phyloP scores from a whole-genome alignment of 2,329 filamentous ascomycete species.

The Verruconis gallopava region DNA sequence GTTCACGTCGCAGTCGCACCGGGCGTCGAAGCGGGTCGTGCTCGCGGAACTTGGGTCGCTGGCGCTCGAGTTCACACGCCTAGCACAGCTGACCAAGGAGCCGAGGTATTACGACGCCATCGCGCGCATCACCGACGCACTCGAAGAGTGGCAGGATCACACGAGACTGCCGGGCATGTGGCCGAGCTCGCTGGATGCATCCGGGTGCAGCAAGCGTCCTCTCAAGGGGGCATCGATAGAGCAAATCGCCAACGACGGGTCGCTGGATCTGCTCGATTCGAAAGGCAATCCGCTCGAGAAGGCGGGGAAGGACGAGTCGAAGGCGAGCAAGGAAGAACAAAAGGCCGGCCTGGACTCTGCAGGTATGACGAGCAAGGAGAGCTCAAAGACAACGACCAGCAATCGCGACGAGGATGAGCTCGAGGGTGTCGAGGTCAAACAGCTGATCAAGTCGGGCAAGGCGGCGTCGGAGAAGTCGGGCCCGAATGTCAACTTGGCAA shows the following conservation, averaged over 20 bases:
- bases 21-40: slow-evolving; percentile 15
- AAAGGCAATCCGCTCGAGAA: slow-evolving; percentile 5
- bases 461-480: neutral
- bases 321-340: neutral
- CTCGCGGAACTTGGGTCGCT: slow-evolving; percentile 46
- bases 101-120: slow-evolving; percentile 49
- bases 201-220: slow-evolving; percentile 19
- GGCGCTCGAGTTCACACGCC: slow-evolving; percentile 48
- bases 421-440: neutral
- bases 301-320: neutral
- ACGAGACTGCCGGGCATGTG: slow-evolving; percentile 50
- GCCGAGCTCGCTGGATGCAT: slow-evolving; percentile 41
- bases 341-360: neutral
- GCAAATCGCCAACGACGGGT: neutral
- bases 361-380: neutral
- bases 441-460: neutral
- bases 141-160: slow-evolving; percentile 40
- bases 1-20: slow-evolving; percentile 12
- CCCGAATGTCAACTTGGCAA: neutral
- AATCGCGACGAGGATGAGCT: neutral
- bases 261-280: slow-evolving; percentile 4
- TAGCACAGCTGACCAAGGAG: slow-evolving; percentile 50
- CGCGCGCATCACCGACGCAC: slow-evolving; percentile 42
- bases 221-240: neutral
- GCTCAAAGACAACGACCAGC: neutral